A percentile compares a stretch with the other conserved stretches of the same genome.
phyloP scores from a whole-genome alignment of 108 stramenopile species.

The Asterionellopsis glacialis region DNA sequence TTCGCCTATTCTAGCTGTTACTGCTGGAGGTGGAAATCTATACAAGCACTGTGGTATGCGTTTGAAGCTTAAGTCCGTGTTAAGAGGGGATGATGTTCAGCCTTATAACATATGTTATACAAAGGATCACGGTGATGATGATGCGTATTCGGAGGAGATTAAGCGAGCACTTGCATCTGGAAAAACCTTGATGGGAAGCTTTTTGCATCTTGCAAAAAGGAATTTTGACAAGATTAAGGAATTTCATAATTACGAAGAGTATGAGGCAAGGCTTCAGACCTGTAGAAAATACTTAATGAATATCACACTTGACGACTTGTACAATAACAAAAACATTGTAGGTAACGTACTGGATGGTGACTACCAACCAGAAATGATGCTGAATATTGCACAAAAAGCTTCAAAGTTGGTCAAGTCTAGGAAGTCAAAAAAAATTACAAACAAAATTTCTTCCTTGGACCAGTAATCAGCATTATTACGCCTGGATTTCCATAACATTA shows the following conservation, averaged over 20 bases:
- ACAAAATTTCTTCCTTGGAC: too few species aligned
- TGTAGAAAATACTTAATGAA: slow-evolving; percentile 27
- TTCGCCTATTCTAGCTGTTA: slow-evolving; percentile 27
- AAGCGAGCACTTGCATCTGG: slow-evolving; percentile 23
- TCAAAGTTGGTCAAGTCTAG: neutral
- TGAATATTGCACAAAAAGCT: neutral
- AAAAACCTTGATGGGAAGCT: slow-evolving; percentile 19
- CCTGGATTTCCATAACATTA: too few species aligned
- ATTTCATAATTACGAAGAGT: slow-evolving; percentile 53
- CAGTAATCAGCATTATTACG: too few species aligned
- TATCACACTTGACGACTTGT: slow-evolving; percentile 43
- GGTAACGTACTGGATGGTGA: slow-evolving; percentile 10
- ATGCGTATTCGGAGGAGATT: slow-evolving; percentile 28
- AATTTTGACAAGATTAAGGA: slow-evolving; percentile 25
- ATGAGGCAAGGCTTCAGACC: slow-evolving; percentile 32
- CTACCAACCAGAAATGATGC: slow-evolving; percentile 4
- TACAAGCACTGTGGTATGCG: slow-evolving; percentile 64
- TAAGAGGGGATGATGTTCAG: too few species aligned
- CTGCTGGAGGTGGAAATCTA: slow-evolving; percentile 39
- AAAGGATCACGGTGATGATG: slow-evolving; percentile 25
- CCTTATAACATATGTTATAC: slow-evolving; percentile 28
- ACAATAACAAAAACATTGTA: slow-evolving; percentile 31
- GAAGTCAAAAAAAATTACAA: neutral
- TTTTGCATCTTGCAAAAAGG: slow-evolving; percentile 13
- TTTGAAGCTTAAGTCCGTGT: slow-evolving; percentile 28